Base-by-base conservation (phyloP, 2,329 filamentous ascomycete genomes). In the Neonectria sp. region DNA sequence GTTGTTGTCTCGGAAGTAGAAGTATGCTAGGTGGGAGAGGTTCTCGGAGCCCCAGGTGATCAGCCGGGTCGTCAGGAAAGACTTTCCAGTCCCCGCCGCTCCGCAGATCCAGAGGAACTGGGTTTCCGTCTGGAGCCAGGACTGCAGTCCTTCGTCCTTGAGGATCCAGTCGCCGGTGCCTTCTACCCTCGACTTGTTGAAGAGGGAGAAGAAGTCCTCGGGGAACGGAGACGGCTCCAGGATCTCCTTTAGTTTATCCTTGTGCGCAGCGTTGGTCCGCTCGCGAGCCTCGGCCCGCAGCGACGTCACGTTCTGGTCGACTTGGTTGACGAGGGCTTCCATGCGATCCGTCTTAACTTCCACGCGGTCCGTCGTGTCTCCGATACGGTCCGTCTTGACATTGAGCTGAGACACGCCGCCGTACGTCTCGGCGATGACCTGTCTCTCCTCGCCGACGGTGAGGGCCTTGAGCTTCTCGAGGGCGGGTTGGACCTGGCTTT, bases 1-100 rank as follows among this genome's bases (percentile, higher is more conserved):
- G 60, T 84, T 83, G 65, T 84, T 83, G 58, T 84, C 82, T 29
- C 83, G 81, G 73, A 86, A 86, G 73, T 84, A 86, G 61, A 85
- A 85, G 73, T 85, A 86, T 1, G 77, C 84, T 2, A 77, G 49
- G 11, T 78, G 80, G 0, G 75, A 76, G n/a, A 78, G 75, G 29
- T 79, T 76, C n/a, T 79, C 77, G 4, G 70, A 73, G n/a, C 71
- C 75, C 79, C 75, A 85, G 2, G 79, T 70, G n/a, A 86, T 81
- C 7, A 86, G 76, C n/a, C 78, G 79, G 1, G 83, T 79, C 3
- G 82, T 79, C 2, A 86, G 68, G 63, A 80, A 86, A 0, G 82
- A 85, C 70, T 86, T 86, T 25, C 85, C 85, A 1, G 82, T 83
- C 5, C 82, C 81, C 76, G 84, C 80, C 56, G 80, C 84, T 7